Evolutionary conservation across 768 basidiomycete species (phyloP), one percentile per base, ranked within the genome.

Genomic region (Suillus decipiens): DNA sequence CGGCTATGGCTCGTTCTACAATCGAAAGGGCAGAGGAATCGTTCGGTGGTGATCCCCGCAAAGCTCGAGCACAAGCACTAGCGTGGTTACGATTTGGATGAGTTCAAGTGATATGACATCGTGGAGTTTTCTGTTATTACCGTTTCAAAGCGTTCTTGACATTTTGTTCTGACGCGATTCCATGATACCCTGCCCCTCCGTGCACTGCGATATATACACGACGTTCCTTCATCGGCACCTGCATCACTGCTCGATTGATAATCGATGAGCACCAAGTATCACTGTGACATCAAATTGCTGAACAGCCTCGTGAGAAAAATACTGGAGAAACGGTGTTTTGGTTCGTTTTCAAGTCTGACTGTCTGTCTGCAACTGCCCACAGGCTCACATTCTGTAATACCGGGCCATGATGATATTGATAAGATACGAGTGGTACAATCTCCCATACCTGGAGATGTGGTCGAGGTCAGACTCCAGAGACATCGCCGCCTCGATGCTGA

Each of bases 101-200:
- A 59, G 59, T 48, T 31, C 11, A 37, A 37, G 37, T 28, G 48
- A 50, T 12, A 45, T 28, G 34, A 62, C 19, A 45, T 39, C n/a
- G 28, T n/a, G 17, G 36, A 58, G n/a, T 28, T 28, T n/a, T 28
- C 37, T 37, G 31, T 17, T 63, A 77, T 75, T 69, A 89, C 89
- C 76, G 79, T 75, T 81, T 79, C 69, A 93, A 74, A 5, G 82
- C 82, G 14, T 73, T 75, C 65, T 88, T 89, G 43, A 89, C 77
- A 41, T 79, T 77, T 33, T 78, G 76, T 60, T 90, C 87, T 17
- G 78, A 73, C 0, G 71, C 65, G 53, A 70, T 75, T 8, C 79
- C 71, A 67, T 92, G 90, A n/a, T 78, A 72, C 3, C 92, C 92
- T 33, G 92, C 92, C 36, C 92, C 92, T 12, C 89, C 92, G 67